phyloP scores from a whole-genome alignment of 129 eudicot genomes.

The Dittrichia graveolens region DNA sequence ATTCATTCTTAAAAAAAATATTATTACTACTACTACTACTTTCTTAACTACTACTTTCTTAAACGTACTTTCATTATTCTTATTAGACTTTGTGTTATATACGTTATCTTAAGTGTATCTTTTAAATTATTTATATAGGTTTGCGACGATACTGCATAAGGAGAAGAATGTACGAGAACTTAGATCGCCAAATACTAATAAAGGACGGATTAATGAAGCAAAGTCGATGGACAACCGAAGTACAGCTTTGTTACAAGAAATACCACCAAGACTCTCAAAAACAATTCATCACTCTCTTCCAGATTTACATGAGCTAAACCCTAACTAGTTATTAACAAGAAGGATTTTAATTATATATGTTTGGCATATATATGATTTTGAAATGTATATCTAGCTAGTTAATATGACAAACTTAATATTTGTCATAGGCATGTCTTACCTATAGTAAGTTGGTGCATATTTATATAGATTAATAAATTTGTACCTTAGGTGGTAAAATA shows the following conservation, averaged over 20 bases:
- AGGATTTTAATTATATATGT: neutral
- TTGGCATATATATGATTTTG: neutral
- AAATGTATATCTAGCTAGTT: no score
- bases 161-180: constrained; percentile 44
- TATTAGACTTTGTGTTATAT: neutral
- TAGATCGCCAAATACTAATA: constrained; percentile 37
- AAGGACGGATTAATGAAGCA: constrained; percentile 2
- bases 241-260: constrained; percentile 1
- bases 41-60: no score
- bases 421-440: no score
- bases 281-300: constrained; percentile 31
- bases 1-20: neutral
- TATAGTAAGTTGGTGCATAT: no score
- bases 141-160: constrained; percentile 39
- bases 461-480: no score
- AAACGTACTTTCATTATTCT: neutral
- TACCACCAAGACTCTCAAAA: constrained; percentile 3
- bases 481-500: no score
- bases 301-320: constrained; percentile 15
- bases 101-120: neutral
- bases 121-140: constrained; percentile 1
- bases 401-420: no score
- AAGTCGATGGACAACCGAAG: neutral
- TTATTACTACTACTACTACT: neutral
- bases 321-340: neutral